phyloP scores from a whole-genome alignment of 2,329 filamentous ascomycete genomes.

The Ophiostoma pallidulum region DNA sequence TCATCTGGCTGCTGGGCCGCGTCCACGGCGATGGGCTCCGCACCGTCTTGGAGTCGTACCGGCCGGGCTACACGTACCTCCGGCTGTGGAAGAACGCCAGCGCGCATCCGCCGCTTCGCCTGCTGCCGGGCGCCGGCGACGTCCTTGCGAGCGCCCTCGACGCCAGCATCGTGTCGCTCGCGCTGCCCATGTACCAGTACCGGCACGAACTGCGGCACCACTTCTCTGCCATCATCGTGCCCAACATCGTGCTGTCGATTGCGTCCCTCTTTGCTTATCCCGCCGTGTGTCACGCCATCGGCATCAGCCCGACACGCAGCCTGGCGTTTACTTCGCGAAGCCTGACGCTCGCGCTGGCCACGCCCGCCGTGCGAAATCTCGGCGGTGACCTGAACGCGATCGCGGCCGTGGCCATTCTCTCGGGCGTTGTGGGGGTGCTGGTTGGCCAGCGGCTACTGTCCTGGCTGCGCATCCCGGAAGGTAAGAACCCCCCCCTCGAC shows the following conservation, averaged over 20 bases:
- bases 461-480: slow-evolving; percentile 43
- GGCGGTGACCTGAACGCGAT: slow-evolving; percentile 47
- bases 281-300: slow-evolving; percentile 41
- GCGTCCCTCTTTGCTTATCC: slow-evolving; percentile 50
- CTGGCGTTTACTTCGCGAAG: slow-evolving; percentile 48
- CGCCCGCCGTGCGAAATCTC: slow-evolving; percentile 45
- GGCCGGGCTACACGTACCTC: slow-evolving; percentile 43
- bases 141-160: slow-evolving; percentile 46
- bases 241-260: slow-evolving; percentile 41
- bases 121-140: slow-evolving; percentile 45
- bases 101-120: not conserved
- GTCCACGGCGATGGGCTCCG: slow-evolving; percentile 32
- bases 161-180: slow-evolving; percentile 48
- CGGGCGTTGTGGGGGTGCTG: slow-evolving; percentile 49
- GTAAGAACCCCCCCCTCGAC: slow-evolving; percentile 22
- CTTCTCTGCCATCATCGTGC: slow-evolving; percentile 44
- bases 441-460: slow-evolving; percentile 41
- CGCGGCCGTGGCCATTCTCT: slow-evolving; percentile 49
- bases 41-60: slow-evolving; percentile 36
- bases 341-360: slow-evolving; percentile 50
- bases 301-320: slow-evolving; percentile 42
- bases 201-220: slow-evolving; percentile 44
- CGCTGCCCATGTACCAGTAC: slow-evolving; percentile 53
- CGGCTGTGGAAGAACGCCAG: slow-evolving; percentile 35
- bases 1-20: slow-evolving; percentile 43